Evolutionary conservation across 768 basidiomycete species (phyloP), one percentile per base, ranked within the genome.

Genomic region (Phlebiopsis gigantea): DNA sequence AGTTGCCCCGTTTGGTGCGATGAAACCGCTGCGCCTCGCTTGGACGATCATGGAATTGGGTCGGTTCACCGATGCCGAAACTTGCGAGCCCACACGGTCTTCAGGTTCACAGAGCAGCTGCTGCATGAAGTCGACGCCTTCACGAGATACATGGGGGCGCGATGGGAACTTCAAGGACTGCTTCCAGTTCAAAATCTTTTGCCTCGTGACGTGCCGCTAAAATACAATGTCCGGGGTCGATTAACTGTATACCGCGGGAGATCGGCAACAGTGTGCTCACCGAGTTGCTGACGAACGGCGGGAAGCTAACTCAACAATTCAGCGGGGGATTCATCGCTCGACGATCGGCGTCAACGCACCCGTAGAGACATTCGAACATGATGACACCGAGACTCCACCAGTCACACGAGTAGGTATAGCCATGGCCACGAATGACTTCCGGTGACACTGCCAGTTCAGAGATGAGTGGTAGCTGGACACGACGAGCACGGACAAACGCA

Each of bases 361-460:
- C 91, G 65, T 93, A 95, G 69, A 97, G 76, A 69, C 91, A 93
- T 71, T 98, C 94, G 66, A 88, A 98, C 85, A 93, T 90, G 69
- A 99, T 98, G 54, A 97, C 89, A 12, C 94, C 95, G 46, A 98
- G 80, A 73, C 90, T 93, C 96, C 96, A 99, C 94, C 94, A 98
- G 68, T 98, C 96, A 68, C 93, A 96, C 31, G 88, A 90, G 72
- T 90, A 95, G 39, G 88, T 84, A 72, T 98, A 98, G 24, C 94
- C 95, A 67, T 91, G 88, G 21, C 90, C 89, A 63, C 90, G 83
- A 67, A 93, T 91, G 46, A 93, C 91, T 70, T 93, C 90, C 43
- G 90, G 91, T 8, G 89, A 91, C 90, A 92, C 91, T 93, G 61
- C 57, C 49, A 29, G 59, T 21, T 17, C 45, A 58, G 34, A 56